Evolutionary conservation across 208 protist genomes (phyloP).

Genomic region (Naegleria gruberi): DNA sequence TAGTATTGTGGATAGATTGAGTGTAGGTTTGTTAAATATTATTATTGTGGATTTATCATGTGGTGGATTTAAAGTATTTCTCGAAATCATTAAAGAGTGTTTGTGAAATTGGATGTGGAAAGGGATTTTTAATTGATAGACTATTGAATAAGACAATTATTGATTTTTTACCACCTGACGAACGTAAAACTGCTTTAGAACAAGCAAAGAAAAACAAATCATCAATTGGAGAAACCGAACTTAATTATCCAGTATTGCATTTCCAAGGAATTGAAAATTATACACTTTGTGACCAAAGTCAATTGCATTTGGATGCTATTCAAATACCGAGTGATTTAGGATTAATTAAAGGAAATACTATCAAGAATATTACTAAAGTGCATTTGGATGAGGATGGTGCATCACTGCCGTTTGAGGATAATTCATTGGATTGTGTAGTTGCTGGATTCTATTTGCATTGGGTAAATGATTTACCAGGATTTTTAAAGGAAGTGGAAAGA

Average conservation of each 20-base stretch:
- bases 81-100: background rate
- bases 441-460: constrained; percentile 11
- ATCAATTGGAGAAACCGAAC: background rate
- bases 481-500: constrained; percentile 61
- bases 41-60: background rate
- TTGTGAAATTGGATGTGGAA: background rate
- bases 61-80: background rate
- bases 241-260: background rate
- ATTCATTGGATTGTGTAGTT: background rate
- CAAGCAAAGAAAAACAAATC: background rate
- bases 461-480: constrained; percentile 1
- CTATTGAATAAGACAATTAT: background rate
- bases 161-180: background rate
- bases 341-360: background rate
- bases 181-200: background rate
- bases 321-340: background rate
- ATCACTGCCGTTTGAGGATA: background rate
- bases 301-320: background rate
- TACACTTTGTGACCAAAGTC: background rate
- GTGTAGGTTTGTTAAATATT: background rate
- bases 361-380: background rate
- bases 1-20: background rate
- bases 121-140: background rate
- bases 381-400: background rate
- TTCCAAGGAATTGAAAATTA: background rate